These are phyloP conservation scores for Kodamaea sp. DNA, from an alignment of 1,139 yeast species.

Conservation along the genomic window DNA sequence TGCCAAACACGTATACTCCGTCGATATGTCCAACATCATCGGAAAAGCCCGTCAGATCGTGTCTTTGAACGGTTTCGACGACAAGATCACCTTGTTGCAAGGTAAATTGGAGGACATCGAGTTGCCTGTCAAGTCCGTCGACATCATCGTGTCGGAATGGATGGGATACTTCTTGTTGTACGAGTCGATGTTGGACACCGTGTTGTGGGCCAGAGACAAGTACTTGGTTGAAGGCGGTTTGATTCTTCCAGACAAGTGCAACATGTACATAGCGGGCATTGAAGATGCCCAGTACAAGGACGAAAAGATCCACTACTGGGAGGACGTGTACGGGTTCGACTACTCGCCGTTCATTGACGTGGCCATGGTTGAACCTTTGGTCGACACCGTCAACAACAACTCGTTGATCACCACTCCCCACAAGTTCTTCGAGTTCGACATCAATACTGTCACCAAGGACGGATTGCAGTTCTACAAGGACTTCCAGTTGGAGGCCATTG, in stretches of 20 bases:
- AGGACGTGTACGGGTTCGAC: constrained; percentile 95
- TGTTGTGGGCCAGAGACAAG: constrained; percentile 88
- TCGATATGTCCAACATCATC: constrained; percentile 95
- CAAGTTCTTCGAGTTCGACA: constrained; percentile 78
- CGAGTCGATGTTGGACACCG: constrained; percentile 98
- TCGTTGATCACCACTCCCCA: constrained; percentile 73
- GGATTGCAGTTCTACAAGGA: constrained; percentile 73
- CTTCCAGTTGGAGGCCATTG: constrained; percentile 70
- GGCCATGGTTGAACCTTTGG: constrained; percentile 92
- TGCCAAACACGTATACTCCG: constrained; percentile 95
- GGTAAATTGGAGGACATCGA: constrained; percentile 95
- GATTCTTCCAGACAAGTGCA: constrained; percentile 93
- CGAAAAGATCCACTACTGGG: constrained; percentile 94
- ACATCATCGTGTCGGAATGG: constrained; percentile 97
- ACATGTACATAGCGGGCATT: constrained; percentile 87
- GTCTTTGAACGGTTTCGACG: constrained; percentile 78
- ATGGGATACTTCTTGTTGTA: constrained; percentile 97
- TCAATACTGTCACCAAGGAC: constrained; percentile 82
- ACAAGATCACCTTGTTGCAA: constrained; percentile 83
- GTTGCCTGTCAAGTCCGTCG: constrained; percentile 79
- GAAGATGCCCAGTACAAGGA: constrained; percentile 94
- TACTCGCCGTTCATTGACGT: constrained; percentile 70
- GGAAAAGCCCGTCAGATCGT: constrained; percentile 91
- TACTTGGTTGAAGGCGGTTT: constrained; percentile 86
- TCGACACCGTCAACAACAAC: constrained; percentile 83